Evolutionary conservation across 257 asterid species (phyloP), one percentile per base, ranked within the genome.

Genomic region (Fraxinus anomala): DNA sequence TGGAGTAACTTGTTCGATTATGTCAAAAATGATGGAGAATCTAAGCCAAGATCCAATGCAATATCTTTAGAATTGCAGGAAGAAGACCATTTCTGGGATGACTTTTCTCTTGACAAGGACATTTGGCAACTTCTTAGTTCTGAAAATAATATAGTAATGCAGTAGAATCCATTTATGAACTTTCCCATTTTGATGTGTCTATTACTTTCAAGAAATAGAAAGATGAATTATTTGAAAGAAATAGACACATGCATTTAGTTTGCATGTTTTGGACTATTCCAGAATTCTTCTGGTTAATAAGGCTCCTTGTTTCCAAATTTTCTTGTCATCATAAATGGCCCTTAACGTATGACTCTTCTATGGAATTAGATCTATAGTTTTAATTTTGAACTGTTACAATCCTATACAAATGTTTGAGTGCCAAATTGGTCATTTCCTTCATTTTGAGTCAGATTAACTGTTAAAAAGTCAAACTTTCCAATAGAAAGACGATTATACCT

Each of bases 11-110:
- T 76, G 51, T 56, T 76, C 6, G 36, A 76, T 26, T 59, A 30
- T 21, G 28, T n/a, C 1, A 4, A 59, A 10, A 59, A 24, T 30
- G 24, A 31, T 66, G 54, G 74, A 44, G n/a, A 68, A 80, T 36
- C 82, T 83, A 59, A 59, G 28, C 28, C 89, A 85, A 37, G 90
- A 85, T 3, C 92, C 90, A 8, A 10, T 51, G 73, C 26, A 66
- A 42, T 28, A 19, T 63, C n/a, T 21, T 24, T 37, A 0, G 65
- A 24, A 17, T 16, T 76, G 40, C 10, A 76, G 2, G 74, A 24
- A 8, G 49, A 11, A 1, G 51, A 30, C 47, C 14, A 28, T 19
- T 59, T 14, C 26, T 34, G 71, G 34, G 4, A 21, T 59, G 73
- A 76, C 51, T 68, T 76, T 17, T 33, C 21, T 8, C 13, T 76